Percentiles rank a stretch among this genome's conserved stretches.
Evolutionary conservation across 257 asterid genomes (phyloP).

Genomic region (Petrea volubilis): DNA sequence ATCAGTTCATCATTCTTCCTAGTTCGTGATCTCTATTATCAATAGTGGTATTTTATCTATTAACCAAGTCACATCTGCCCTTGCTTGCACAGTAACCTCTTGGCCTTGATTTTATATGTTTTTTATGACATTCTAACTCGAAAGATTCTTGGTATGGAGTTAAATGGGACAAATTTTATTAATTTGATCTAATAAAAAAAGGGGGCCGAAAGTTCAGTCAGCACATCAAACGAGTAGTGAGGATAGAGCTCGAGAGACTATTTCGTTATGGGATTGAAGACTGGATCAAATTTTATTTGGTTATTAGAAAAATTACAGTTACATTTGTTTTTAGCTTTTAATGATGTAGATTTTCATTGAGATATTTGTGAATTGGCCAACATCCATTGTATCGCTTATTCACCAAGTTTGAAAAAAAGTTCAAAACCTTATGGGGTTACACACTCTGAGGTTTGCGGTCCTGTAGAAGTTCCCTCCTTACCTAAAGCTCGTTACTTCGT

Average conservation of each 20-base stretch:
- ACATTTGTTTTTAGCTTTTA: not conserved
- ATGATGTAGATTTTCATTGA: slow-evolving; percentile 1
- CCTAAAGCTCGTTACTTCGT: no score
- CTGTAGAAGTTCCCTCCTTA: no score
- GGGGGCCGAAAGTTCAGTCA: not conserved
- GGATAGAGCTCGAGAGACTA: not conserved
- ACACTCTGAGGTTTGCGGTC: not conserved
- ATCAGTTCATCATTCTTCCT: no score
- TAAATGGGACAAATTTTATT: not conserved
- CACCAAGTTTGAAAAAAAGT: slow-evolving; percentile 17
- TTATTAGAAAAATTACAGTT: not conserved
- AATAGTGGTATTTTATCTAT: no score
- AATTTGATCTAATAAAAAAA: not conserved
- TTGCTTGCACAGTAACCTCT: no score
- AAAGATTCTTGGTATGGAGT: slow-evolving; percentile 21
- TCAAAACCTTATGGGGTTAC: not conserved
- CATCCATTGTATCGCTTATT: not conserved
- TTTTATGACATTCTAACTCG: no score
- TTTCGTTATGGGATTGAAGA: slow-evolving; percentile 4
- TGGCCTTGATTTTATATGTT: no score
- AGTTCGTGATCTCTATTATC: no score
- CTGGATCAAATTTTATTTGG: slow-evolving; percentile 17
- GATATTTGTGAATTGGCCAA: slow-evolving; percentile 15
- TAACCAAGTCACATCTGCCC: no score
- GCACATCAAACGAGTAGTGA: not conserved